These are phyloP conservation scores for Plasmodium cynomolgi DNA, from an alignment of 169 alveolate genomes.

Conservation along the genomic window DNA sequence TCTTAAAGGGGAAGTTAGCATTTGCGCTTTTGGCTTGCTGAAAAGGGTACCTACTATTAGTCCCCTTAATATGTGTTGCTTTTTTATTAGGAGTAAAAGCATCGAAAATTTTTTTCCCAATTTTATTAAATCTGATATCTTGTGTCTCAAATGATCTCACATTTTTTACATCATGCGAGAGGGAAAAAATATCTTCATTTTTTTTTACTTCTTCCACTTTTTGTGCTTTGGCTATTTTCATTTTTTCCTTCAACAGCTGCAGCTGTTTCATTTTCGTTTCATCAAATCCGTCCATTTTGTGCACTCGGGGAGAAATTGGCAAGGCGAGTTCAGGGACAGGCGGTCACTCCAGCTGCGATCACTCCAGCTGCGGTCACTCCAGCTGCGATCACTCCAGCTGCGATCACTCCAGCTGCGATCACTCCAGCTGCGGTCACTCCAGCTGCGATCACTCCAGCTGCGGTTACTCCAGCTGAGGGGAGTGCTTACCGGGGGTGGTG, in stretches of 20 bases:
- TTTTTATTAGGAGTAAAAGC: conserved; percentile 42
- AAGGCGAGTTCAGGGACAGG: not conserved
- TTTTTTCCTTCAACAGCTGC: conserved; percentile 70
- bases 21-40: conserved; percentile 23
- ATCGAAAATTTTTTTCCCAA: conserved; percentile 59
- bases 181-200: conserved; percentile 13
- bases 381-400: too few species aligned
- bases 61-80: not conserved
- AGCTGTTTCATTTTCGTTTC: conserved; percentile 72
- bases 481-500: too few species aligned
- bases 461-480: too few species aligned
- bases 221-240: conserved; percentile 70
- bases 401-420: too few species aligned
- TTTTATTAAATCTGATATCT: conserved; percentile 55
- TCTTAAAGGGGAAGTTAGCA: conserved; percentile 12
- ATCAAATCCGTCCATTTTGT: conserved; percentile 66
- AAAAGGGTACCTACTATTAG: conserved; percentile 24
- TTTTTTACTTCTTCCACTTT: conserved; percentile 60
- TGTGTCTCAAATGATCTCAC: conserved; percentile 48
- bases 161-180: conserved; percentile 23
- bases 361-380: too few species aligned
- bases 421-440: too few species aligned
- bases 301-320: not conserved
- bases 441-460: too few species aligned
- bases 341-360: not conserved